phyloP scores from a whole-genome alignment of 73 alveolate genomes.

The Loxodes magnus region DNA sequence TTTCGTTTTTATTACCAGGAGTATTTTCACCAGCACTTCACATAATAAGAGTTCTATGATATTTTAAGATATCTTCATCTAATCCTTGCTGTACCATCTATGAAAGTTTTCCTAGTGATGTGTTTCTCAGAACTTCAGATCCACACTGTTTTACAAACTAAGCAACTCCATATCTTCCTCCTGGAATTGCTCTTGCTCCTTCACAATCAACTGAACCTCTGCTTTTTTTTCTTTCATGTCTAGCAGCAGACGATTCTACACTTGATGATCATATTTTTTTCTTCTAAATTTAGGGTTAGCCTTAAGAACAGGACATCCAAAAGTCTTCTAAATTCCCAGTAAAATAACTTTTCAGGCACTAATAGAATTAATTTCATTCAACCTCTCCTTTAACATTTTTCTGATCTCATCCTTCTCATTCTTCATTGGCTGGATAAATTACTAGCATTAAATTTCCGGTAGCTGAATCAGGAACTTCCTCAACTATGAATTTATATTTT shows the following conservation, averaged over 20 bases:
- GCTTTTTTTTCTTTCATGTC: neutral
- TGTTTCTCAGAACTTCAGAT: slow-evolving; percentile 16
- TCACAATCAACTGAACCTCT: too few species aligned
- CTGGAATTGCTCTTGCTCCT: slow-evolving; percentile 52
- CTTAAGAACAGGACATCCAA: neutral
- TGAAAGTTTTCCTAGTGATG: slow-evolving; percentile 44
- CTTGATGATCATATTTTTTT: neutral
- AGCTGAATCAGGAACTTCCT: slow-evolving; percentile 9
- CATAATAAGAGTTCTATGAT: slow-evolving; percentile 37
- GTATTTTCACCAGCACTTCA: slow-evolving; percentile 22
- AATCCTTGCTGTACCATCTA: slow-evolving; percentile 45
- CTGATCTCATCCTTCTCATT: too few species aligned
- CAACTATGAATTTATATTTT: too few species aligned
- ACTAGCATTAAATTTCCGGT: neutral
- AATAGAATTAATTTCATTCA: too few species aligned
- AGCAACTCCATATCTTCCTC: slow-evolving; percentile 70
- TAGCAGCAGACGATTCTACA: neutral
- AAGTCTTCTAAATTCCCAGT: too few species aligned
- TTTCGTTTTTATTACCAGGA: slow-evolving; percentile 15
- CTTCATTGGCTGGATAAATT: slow-evolving; percentile 7
- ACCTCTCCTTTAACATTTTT: too few species aligned
- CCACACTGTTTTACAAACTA: slow-evolving; percentile 54
- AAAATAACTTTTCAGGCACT: too few species aligned
- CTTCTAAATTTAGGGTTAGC: neutral
- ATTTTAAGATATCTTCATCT: slow-evolving; percentile 42